A percentile compares a stretch with the other conserved stretches of the same genome.
Evolutionary conservation across 768 basidiomycete species (phyloP).

Genomic region (Xerocomus spinulosus): DNA sequence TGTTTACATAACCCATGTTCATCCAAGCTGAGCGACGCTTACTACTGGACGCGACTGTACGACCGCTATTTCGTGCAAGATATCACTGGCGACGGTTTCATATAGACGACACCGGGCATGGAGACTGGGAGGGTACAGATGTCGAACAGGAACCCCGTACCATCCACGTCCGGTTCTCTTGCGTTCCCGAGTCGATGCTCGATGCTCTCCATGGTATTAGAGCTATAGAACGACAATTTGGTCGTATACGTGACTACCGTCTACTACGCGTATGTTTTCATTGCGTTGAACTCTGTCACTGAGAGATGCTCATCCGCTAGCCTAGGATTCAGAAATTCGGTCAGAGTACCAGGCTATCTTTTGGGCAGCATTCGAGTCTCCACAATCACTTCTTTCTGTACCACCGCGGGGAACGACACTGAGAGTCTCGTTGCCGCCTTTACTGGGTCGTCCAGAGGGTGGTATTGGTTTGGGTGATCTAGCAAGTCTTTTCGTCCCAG

Average conservation of each 20-base stretch:
- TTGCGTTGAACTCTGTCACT: background rate
- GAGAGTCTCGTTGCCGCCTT: slow-evolving; percentile 28
- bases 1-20: slow-evolving; percentile 26
- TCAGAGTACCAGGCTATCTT: slow-evolving; percentile 41
- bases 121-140: slow-evolving; percentile 10
- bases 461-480: slow-evolving; percentile 34
- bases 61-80: background rate
- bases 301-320: background rate
- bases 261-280: slow-evolving; percentile 36
- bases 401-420: slow-evolving; percentile 28
- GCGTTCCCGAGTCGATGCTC: slow-evolving; percentile 40
- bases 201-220: slow-evolving; percentile 51
- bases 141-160: slow-evolving; percentile 20
- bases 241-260: slow-evolving; percentile 41
- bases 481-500: slow-evolving; percentile 22
- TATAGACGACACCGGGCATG: slow-evolving; percentile 24
- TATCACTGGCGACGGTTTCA: slow-evolving; percentile 11
- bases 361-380: slow-evolving; percentile 43
- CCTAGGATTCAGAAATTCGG: slow-evolving; percentile 45
- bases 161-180: slow-evolving; percentile 39
- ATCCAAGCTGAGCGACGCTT: too few relatives aligned
- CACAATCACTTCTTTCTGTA: slow-evolving; percentile 37
- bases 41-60: background rate
- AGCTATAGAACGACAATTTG: slow-evolving; percentile 53
- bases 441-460: slow-evolving; percentile 22